A percentile compares a stretch with the other conserved stretches of the same genome.
These are phyloP conservation scores for Funneliformis mosseae DNA, from an alignment of 192 early-diverging fungal genomes.

Conservation along the genomic window DNA sequence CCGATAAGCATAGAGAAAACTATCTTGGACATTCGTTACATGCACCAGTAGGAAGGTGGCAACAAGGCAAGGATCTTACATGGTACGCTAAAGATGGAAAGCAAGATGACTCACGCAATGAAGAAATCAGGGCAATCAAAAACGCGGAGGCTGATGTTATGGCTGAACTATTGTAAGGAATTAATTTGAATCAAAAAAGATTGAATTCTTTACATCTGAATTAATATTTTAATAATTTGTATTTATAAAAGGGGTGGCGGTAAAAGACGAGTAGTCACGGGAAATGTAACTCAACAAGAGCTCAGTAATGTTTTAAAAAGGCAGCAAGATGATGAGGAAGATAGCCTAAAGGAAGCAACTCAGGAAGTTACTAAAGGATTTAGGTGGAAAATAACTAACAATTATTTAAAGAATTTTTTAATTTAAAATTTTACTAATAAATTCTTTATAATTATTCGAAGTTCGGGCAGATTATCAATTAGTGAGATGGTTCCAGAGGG, in stretches of 20 bases:
- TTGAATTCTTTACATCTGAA: not conserved
- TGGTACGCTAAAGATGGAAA: slow-evolving; percentile 73
- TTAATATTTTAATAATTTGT: not conserved
- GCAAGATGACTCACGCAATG: slow-evolving; percentile 36
- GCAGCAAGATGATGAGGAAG: not conserved
- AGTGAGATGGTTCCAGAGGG: not conserved
- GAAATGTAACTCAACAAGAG: not conserved
- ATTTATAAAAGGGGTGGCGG: not conserved
- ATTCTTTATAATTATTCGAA: not conserved
- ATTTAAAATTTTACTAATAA: not conserved
- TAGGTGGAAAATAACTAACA: not conserved
- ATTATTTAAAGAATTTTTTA: not conserved
- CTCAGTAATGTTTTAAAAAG: not conserved
- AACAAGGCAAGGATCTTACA: slow-evolving; percentile 58
- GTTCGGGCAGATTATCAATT: not conserved
- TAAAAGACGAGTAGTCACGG: not conserved
- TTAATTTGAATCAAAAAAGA: not conserved
- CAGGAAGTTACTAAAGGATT: not conserved
- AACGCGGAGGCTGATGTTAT: slow-evolving; percentile 62
- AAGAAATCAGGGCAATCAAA: slow-evolving; percentile 59
- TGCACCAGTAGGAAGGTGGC: slow-evolving; percentile 80
- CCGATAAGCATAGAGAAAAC: slow-evolving; percentile 78
- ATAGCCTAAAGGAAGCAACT: not conserved
- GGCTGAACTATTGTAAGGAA: slow-evolving; percentile 55
- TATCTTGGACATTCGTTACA: slow-evolving; percentile 81